phyloP scores from a whole-genome alignment of 805 yeast species.

The Barnettozyma sp. region DNA sequence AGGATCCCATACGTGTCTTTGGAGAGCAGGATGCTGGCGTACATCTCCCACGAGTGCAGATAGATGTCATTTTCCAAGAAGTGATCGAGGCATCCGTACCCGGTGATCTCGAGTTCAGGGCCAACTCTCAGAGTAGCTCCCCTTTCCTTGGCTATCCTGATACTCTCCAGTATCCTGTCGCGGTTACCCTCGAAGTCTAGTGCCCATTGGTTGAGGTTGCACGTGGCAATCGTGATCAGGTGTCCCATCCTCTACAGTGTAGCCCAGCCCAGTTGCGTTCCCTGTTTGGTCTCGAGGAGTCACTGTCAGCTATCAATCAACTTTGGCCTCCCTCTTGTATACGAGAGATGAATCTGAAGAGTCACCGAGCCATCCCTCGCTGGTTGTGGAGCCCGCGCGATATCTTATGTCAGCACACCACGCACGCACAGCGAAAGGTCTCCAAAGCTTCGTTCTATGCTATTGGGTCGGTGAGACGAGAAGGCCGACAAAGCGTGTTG shows the following conservation, averaged over 20 bases:
- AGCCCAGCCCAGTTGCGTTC: too few species aligned
- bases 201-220: conserved; percentile 98
- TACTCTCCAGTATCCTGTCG: conserved; percentile 81
- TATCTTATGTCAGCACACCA: too few species aligned
- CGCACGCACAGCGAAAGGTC: too few species aligned
- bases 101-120: conserved; percentile 92
- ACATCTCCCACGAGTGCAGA: conserved; percentile 93
- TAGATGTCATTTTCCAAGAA: conserved; percentile 85
- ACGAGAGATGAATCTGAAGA: too few species aligned
- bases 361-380: too few species aligned
- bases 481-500: too few species aligned
- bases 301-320: too few species aligned
- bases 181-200: conserved; percentile 95
- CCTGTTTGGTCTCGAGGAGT: too few species aligned
- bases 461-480: too few species aligned
- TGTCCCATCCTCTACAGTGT: conserved; percentile 56
- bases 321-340: too few species aligned
- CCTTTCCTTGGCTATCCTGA: conserved; percentile 61
- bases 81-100: conserved; percentile 93
- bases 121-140: conserved; percentile 89
- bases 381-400: too few species aligned
- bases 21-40: conserved; percentile 63
- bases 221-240: conserved; percentile 82
- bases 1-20: conserved; percentile 69
- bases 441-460: too few species aligned